Percentiles rank a stretch among this genome's conserved stretches.
These are phyloP conservation scores for Microdochium paspali DNA, from an alignment of 2,329 filamentous ascomycete species.

Conservation along the genomic window DNA sequence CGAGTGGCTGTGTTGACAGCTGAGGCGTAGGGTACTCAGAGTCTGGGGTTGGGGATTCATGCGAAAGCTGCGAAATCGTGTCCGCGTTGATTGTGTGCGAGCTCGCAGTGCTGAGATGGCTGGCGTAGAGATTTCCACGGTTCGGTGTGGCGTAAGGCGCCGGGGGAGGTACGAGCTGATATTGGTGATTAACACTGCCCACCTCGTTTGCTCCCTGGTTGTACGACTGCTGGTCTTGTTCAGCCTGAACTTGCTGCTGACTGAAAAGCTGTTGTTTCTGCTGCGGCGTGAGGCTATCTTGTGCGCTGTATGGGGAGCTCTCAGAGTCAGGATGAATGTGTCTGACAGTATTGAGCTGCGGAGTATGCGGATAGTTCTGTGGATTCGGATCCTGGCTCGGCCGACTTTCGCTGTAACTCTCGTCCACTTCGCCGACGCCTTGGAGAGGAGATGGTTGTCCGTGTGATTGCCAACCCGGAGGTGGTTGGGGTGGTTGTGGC, in stretches of 20 bases:
- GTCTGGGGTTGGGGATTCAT: conserved; percentile 48
- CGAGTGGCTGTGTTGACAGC: conserved; percentile 33
- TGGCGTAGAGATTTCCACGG: conserved; percentile 10
- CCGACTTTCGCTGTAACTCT: not conserved
- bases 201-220: conserved; percentile 3
- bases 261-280: conserved; percentile 2
- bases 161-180: not conserved
- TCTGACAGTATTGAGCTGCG: not conserved
- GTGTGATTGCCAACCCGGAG: conserved; percentile 8
- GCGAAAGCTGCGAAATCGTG: conserved; percentile 52
- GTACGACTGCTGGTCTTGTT: conserved; percentile 12
- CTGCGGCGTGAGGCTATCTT: not conserved
- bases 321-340: not conserved
- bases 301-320: not conserved
- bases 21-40: conserved; percentile 31
- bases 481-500: conserved; percentile 15
- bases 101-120: conserved; percentile 17
- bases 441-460: conserved; percentile 7
- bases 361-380: not conserved
- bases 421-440: not conserved
- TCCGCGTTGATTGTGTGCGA: conserved; percentile 42
- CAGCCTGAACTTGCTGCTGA: conserved; percentile 9
- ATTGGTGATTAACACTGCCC: not conserved
- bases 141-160: not conserved
- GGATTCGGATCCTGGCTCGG: not conserved